Evolutionary conservation across 2,329 filamentous ascomycete species (phyloP), one percentile per base, ranked within the genome.

Genomic region (Diaporthe capsici): DNA sequence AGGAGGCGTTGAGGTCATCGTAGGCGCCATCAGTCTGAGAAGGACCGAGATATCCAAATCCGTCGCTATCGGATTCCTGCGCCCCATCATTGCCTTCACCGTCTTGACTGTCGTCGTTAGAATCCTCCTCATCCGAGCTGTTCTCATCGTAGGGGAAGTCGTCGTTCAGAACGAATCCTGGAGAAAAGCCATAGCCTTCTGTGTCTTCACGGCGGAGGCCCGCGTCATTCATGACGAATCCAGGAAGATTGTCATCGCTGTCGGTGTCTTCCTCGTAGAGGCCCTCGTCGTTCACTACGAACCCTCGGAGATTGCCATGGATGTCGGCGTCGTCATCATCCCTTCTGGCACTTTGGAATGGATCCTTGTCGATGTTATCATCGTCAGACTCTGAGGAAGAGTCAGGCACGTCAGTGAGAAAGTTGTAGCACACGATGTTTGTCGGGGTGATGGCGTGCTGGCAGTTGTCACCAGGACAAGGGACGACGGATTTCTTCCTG

Each of bases 401-500:
- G 4, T 25, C 55, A 4, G 57, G 57, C 10, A 68, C 63, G 28
- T 74, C 63, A 20, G 25, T 22, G 34, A 74, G 55, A 13, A 74
- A 65, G 22, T 58, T 74, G 22, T 71, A 53, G 39, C 72, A 74
- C 1, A 71, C 17, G 49, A 76, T 58, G 20, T 67, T 76, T 4
- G 20, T 57, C 17, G 72, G 65, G 1, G 72, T 76, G 37, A 76
- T 44, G 0, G 28, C 13, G 3, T 47, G 22, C 10, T 34, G 20
- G 39, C 75, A 76, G 3, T 47, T 15, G 20, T 51, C 9, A n/a
- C 42, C 31, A 15, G 71, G 61, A 17, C 74, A 76, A 4, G 13
- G n/a, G 10, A 73, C 51, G 13, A 13, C 7, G 37, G 28, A 9
- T 51, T 17, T 73, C 68, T 47, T 51, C 12, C 28, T 44, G n/a